Base-by-base conservation (phyloP, 495 filamentous ascomycete genomes). In the Cercophora sp. region DNA sequence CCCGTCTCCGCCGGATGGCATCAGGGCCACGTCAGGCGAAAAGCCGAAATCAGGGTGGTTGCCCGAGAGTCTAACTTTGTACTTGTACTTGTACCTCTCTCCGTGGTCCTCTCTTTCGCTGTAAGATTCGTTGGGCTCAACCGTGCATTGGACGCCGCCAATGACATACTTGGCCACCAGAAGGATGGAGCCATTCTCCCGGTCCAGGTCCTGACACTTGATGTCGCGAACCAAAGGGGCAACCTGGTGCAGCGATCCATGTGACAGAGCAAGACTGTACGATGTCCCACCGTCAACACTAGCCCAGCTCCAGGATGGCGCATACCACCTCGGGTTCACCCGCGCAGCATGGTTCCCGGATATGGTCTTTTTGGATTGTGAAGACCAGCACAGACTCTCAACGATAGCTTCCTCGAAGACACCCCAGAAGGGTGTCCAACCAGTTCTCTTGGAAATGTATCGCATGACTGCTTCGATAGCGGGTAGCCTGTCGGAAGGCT, bases 251-350 rank as follows among this genome's bases (percentile, higher is more conserved):
- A 45, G 11, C 1, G 25, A 18, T 27, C 16, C 40, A 22, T 43
- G 25, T 8, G 18, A 11, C 8, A 43, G 16, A 29, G 24, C 24
- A 8, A 13, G 11, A 0, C 22, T 19, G 39, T 52, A 45, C 10
- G 50, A 44, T 5, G 45, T 45, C 0, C 15, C 25, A 1, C 50
- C 50, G 15, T 52, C 50, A 6, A 52, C 39, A n/a, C 50, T 52
- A 5, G 50, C 50, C 50, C 50, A 52, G 27, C 50, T 52, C 50
- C 50, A 52, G 16, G 37, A 35, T 18, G 50, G 50, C 23, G 50
- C 50, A 29, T 52, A 52, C 16, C 36, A 19, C 13, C 24, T 40
- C 15, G 50, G 50, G 19, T 52, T 44, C 39, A 45, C 24, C 18
- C 16, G 16, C 2, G 4, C 16, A 13, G 40, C 16, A 13, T 43